phyloP scores from a whole-genome alignment of 805 yeast species.

The Clavispora vitiphila region DNA sequence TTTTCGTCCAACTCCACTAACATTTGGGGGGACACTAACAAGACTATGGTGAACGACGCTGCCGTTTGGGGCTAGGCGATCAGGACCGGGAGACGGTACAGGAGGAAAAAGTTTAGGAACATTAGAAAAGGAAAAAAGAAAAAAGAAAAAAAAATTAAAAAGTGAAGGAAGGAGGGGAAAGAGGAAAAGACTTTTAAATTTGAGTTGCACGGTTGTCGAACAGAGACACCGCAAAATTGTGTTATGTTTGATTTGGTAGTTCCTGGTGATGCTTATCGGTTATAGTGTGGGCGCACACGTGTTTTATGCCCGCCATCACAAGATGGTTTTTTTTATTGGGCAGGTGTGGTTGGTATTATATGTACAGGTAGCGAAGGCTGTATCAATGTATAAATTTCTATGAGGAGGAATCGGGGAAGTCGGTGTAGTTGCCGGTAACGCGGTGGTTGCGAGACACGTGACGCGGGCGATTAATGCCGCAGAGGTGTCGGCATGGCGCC shows the following conservation, averaged over 20 bases:
- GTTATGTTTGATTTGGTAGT: not conserved
- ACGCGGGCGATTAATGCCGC: too few species aligned
- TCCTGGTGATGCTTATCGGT: not conserved
- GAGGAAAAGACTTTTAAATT: too few species aligned
- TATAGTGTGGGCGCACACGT: not conserved
- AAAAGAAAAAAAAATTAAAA: not conserved
- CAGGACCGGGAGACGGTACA: not conserved
- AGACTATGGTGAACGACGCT: constrained; percentile 16
- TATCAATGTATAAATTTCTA: not conserved
- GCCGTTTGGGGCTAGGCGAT: constrained; percentile 28
- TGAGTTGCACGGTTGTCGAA: too few species aligned
- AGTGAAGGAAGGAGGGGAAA: not conserved
- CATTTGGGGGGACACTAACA: constrained; percentile 23
- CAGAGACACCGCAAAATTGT: not conserved
- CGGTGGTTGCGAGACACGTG: too few species aligned
- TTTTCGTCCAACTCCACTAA: constrained; percentile 12
- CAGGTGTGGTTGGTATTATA: constrained; percentile 4
- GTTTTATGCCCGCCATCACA: not conserved
- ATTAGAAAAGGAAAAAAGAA: not conserved
- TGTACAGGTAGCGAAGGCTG: constrained; percentile 5
- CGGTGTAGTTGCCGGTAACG: too few species aligned
- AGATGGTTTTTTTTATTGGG: not conserved
- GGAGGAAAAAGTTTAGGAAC: not conserved
- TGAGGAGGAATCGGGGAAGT: too few species aligned
- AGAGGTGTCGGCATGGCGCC: too few species aligned